Evolutionary conservation across 2,329 filamentous ascomycete genomes (phyloP).

Genomic region (Aspergillus puulaauensis): DNA sequence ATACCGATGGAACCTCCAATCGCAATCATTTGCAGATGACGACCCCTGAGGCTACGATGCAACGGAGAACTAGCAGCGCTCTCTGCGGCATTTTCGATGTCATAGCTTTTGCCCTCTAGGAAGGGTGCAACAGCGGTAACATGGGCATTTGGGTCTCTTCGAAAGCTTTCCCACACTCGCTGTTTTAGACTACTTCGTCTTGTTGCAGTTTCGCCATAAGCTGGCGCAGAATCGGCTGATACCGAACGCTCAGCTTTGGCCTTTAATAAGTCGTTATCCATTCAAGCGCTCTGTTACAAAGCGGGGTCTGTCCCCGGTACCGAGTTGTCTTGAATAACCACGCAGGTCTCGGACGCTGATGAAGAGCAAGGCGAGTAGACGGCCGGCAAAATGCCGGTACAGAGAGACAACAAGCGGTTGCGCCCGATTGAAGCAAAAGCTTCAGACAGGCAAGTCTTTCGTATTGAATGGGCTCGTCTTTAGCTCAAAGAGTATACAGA

Average conservation of each 20-base stretch:
- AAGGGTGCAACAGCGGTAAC: conserved; percentile 39
- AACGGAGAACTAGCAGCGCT: conserved; percentile 73
- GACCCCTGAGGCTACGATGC: conserved; percentile 72
- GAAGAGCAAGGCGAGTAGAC: not conserved
- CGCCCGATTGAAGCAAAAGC: no score
- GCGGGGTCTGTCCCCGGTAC: no score
- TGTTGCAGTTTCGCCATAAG: conserved; percentile 31
- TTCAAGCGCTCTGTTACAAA: conserved; percentile 11
- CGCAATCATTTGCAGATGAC: conserved; percentile 96
- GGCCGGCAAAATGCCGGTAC: not conserved
- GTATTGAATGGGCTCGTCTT: not conserved
- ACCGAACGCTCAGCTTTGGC: conserved; percentile 22
- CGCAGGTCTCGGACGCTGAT: not conserved
- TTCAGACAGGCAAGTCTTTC: not conserved
- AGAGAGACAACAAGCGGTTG: not conserved
- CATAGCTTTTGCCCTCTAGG: conserved; percentile 56
- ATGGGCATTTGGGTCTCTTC: conserved; percentile 44
- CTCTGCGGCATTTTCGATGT: conserved; percentile 61
- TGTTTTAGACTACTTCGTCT: conserved; percentile 23
- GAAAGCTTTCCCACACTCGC: conserved; percentile 45
- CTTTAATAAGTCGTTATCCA: conserved; percentile 35
- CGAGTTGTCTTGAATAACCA: not conserved
- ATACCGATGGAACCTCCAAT: conserved; percentile 86
- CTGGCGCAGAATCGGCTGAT: conserved; percentile 25
- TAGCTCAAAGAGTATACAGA: not conserved